phyloP scores from a whole-genome alignment of 176 grass and related monocot genomes.

The Rhipidocladum racemiflorum region DNA sequence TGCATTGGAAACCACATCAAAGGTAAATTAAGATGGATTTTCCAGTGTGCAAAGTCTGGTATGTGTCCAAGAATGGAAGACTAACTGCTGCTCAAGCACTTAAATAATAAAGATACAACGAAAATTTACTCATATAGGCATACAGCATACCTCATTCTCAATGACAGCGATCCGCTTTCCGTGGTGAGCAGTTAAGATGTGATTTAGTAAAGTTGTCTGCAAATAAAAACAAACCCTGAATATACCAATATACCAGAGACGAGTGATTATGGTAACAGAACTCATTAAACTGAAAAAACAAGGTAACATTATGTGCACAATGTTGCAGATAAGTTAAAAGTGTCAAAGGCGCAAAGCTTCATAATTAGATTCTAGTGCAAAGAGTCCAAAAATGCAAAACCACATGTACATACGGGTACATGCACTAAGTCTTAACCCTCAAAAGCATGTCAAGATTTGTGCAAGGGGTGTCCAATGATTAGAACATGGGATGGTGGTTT shows the following conservation, averaged over 20 bases:
- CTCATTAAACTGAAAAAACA: neutral
- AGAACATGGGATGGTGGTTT: too few species aligned
- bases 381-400: too few species aligned
- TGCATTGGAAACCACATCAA: constrained; percentile 42
- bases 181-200: constrained; percentile 86
- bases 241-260: constrained; percentile 11
- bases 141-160: constrained; percentile 97
- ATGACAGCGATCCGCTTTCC: constrained; percentile 92
- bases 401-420: too few species aligned
- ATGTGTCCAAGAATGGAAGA: neutral
- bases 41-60: neutral
- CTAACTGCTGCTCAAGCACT: neutral
- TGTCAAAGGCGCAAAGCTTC: neutral
- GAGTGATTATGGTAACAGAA: neutral
- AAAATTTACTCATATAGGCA: neutral
- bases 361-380: neutral
- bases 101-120: neutral
- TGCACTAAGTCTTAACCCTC: too few species aligned
- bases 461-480: too few species aligned
- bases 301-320: neutral
- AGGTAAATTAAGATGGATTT: neutral
- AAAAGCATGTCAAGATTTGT: too few species aligned
- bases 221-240: constrained; percentile 31
- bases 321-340: neutral
- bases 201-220: constrained; percentile 97